Conservation (phyloP, 2,329 filamentous ascomycete genomes). For the Westerdykella sp. region DNA sequence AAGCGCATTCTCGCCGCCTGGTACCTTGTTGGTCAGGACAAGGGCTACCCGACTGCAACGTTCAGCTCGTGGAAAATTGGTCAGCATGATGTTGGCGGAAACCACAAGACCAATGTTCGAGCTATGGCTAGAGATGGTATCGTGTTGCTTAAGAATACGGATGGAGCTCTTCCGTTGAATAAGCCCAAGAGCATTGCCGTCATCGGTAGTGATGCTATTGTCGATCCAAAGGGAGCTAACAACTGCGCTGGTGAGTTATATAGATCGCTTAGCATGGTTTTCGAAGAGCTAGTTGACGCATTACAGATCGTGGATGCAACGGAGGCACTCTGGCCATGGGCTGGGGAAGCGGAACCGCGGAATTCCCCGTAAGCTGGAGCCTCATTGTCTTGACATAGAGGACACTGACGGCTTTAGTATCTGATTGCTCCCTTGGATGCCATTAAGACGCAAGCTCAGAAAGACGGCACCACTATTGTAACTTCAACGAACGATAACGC, state of each 20-base stretch:
- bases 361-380: slow-evolving; percentile 21
- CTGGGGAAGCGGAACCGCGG: slow-evolving; percentile 56
- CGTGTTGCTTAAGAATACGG: slow-evolving; percentile 56
- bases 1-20: slow-evolving; percentile 43
- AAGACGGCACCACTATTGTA: slow-evolving; percentile 35
- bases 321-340: slow-evolving; percentile 62
- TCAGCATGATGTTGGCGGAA: slow-evolving; percentile 34
- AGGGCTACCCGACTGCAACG: slow-evolving; percentile 38
- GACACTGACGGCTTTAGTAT: slow-evolving; percentile 24
- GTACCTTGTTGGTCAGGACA: slow-evolving; percentile 46
- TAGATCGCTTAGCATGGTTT: not conserved
- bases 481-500: slow-evolving; percentile 37
- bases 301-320: slow-evolving; percentile 55
- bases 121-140: slow-evolving; percentile 45
- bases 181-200: slow-evolving; percentile 54
- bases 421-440: slow-evolving; percentile 42
- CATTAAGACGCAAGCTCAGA: slow-evolving; percentile 34
- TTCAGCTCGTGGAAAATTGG: slow-evolving; percentile 45
- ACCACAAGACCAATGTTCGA: slow-evolving; percentile 37
- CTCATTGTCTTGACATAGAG: not conserved
- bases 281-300: not conserved
- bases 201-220: slow-evolving; percentile 75
- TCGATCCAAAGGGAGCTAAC: slow-evolving; percentile 70
- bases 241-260: slow-evolving; percentile 48
- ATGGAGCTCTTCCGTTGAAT: slow-evolving; percentile 65